A percentile compares a stretch with the other conserved stretches of the same genome.
These are phyloP conservation scores for Sonneratia alba DNA, from an alignment of 345 rosid genomes.

Conservation along the genomic window DNA sequence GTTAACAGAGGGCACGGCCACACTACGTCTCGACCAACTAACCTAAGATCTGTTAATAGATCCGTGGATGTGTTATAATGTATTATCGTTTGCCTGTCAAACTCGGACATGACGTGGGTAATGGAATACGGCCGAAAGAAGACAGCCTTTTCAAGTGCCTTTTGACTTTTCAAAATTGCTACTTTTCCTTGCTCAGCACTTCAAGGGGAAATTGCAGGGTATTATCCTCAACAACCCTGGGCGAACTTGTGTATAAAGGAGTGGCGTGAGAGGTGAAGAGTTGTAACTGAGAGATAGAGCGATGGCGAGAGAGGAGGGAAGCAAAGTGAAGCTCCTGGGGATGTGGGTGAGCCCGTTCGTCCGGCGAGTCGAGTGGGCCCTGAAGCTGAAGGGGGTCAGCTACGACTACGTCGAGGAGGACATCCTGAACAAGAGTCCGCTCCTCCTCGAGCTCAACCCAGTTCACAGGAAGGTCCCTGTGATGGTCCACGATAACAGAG, in stretches of 20 bases:
- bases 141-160: too few relatives aligned
- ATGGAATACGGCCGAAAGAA: too few relatives aligned
- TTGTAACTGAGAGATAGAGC: not conserved
- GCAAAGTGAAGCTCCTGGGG: slow-evolving; percentile 8
- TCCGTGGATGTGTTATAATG: too few relatives aligned
- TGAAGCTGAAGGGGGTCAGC: slow-evolving; percentile 16
- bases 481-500: slow-evolving; percentile 13
- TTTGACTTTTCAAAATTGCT: too few relatives aligned
- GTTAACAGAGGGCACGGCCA: too few relatives aligned
- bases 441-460: slow-evolving; percentile 14
- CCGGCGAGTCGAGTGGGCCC: slow-evolving; percentile 13
- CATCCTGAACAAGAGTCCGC: slow-evolving; percentile 16
- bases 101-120: too few relatives aligned
- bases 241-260: not conserved
- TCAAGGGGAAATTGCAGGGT: too few relatives aligned
- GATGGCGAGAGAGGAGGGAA: not conserved
- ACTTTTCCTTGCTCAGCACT: too few relatives aligned
- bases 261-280: not conserved
- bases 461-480: slow-evolving; percentile 17
- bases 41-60: too few relatives aligned
- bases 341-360: slow-evolving; percentile 14
- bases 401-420: slow-evolving; percentile 16
- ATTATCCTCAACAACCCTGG: not conserved
- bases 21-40: too few relatives aligned
- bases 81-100: too few relatives aligned